These are phyloP conservation scores for Deinandra increscens DNA, from an alignment of 129 eudicot species.

Conservation along the genomic window DNA sequence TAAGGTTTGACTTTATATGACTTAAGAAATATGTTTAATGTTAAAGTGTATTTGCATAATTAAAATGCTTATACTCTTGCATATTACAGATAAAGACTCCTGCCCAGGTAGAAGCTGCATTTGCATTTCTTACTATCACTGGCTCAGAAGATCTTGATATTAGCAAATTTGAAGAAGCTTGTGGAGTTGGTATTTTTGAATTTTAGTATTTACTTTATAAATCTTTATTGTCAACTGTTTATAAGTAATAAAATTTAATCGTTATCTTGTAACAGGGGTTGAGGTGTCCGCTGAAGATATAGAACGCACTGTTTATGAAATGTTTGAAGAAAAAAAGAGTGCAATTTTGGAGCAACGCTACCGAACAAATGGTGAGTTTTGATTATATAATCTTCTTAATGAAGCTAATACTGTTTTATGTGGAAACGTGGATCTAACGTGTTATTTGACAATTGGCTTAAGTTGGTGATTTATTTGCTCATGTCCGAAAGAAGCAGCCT, in stretches of 20 bases:
- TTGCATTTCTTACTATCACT: conserved; percentile 57
- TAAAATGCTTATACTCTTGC: background rate
- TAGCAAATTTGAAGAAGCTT: conserved; percentile 76
- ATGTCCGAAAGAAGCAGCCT: conserved; percentile 86
- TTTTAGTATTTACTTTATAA: background rate
- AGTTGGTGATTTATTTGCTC: conserved; percentile 92
- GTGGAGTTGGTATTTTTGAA: conserved; percentile 80
- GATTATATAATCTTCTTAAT: background rate
- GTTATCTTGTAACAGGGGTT: conserved; percentile 45
- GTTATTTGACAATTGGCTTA: conserved; percentile 21
- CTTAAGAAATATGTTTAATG: background rate
- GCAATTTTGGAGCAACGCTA: conserved; percentile 78
- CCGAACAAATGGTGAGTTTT: conserved; percentile 66
- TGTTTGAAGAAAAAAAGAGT: conserved; percentile 75
- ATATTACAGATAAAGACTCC: conserved; percentile 73
- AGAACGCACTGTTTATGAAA: conserved; percentile 48
- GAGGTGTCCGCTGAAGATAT: conserved; percentile 71
- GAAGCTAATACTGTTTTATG: background rate
- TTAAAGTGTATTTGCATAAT: background rate
- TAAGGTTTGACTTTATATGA: conserved; percentile 49
- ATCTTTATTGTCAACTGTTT: background rate
- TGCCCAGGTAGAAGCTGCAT: conserved; percentile 90
- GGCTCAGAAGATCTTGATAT: conserved; percentile 54
- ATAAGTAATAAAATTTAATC: background rate
- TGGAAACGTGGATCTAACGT: conserved; percentile 14